Evolutionary conservation across 176 grass and related monocot genomes (phyloP).

Genomic region (Eleusine coracana): DNA sequence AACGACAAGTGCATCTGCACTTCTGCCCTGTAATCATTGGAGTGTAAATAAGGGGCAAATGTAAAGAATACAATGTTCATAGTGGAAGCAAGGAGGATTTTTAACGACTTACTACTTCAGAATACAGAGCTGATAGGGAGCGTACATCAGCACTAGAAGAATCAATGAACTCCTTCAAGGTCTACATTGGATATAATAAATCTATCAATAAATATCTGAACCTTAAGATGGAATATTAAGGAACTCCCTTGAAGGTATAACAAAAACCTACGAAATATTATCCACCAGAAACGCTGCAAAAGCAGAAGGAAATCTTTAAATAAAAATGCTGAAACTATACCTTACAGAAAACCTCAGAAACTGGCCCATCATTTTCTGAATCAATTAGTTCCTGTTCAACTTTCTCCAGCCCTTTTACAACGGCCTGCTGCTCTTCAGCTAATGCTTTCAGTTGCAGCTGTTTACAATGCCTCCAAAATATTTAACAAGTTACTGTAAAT

Average conservation of each 20-base stretch:
- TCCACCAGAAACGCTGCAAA: constrained; percentile 17
- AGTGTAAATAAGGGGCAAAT: constrained; percentile 31
- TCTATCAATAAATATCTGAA: constrained; percentile 2
- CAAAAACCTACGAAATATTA: constrained; percentile 8
- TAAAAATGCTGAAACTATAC: constrained; percentile 41
- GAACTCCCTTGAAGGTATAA: background rate
- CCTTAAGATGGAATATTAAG: constrained; percentile 8
- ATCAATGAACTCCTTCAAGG: constrained; percentile 82
- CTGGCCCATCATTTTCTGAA: constrained; percentile 82
- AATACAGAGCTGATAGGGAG: constrained; percentile 69
- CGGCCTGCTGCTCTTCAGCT: constrained; percentile 77
- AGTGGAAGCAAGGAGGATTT: constrained; percentile 37
- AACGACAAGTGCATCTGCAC: constrained; percentile 72
- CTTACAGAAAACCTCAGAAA: constrained; percentile 80
- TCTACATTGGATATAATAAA: constrained; percentile 59
- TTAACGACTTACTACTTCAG: constrained; percentile 74
- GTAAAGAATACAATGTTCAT: constrained; percentile 35
- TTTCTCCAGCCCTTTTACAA: constrained; percentile 87
- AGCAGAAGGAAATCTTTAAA: background rate
- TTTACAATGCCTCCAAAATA: constrained; percentile 47
- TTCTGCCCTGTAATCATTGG: constrained; percentile 70
- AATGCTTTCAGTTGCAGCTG: constrained; percentile 90
- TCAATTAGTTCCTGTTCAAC: constrained; percentile 79
- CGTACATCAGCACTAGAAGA: constrained; percentile 76
- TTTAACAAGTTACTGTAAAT: constrained; percentile 29